Conservation (phyloP, 352 stramenopile genomes). For the Phytophthora crassamura region DNA sequence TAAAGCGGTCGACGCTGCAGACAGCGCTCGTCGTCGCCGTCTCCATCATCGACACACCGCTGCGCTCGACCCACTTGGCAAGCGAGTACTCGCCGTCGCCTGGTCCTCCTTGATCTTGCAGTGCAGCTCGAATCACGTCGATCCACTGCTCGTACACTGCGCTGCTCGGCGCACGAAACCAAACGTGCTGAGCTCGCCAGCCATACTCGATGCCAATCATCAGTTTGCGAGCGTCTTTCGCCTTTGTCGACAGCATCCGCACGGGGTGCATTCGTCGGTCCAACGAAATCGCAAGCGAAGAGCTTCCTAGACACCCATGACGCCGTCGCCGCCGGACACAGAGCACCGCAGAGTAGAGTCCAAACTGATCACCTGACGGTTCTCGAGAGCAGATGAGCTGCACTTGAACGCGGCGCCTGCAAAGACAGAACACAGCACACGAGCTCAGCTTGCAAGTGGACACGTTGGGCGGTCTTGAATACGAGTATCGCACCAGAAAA, state of each 20-base stretch:
- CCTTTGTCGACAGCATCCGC: conserved; percentile 21
- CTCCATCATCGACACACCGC: conserved; percentile 25
- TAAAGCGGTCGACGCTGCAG: conserved; percentile 19
- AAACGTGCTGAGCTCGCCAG: conserved; percentile 25
- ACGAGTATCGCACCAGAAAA: conserved; percentile 28
- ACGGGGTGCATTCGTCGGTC: conserved; percentile 37
- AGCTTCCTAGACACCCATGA: conserved; percentile 24
- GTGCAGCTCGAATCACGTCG: conserved; percentile 32
- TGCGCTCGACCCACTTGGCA: conserved; percentile 26
- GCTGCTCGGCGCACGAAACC: conserved; percentile 27
- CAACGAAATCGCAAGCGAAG: conserved; percentile 25
- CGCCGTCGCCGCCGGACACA: conserved; percentile 24
- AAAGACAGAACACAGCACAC: not conserved
- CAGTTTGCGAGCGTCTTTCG: conserved; percentile 27
- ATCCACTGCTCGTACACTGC: conserved; percentile 38
- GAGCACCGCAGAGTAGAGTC: conserved; percentile 26
- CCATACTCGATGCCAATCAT: conserved; percentile 35
- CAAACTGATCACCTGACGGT: conserved; percentile 17
- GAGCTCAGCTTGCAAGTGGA: not conserved
- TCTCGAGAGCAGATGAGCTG: conserved; percentile 34
- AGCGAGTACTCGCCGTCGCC: conserved; percentile 20
- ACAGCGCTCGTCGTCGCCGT: conserved; percentile 15
- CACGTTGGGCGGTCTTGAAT: too few species aligned
- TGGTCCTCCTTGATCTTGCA: conserved; percentile 11
- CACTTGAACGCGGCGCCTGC: conserved; percentile 22